Percentiles rank a stretch among this genome's conserved stretches.
These are phyloP conservation scores for Cucumis hystrix DNA, from an alignment of 306 rosid species.

Conservation along the genomic window DNA sequence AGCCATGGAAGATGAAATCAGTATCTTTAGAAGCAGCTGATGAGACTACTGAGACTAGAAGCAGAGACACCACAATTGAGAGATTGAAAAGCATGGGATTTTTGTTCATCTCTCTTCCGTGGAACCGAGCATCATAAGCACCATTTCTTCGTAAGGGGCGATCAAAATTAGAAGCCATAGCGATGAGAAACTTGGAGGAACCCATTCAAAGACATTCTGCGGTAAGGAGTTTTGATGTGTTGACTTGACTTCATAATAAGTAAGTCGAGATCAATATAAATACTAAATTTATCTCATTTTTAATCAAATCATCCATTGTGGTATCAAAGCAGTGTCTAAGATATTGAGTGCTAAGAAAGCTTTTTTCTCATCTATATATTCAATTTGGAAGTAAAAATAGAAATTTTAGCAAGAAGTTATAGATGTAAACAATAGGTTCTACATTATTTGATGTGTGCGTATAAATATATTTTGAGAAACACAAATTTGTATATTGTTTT, in stretches of 20 bases:
- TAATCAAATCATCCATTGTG: too few relatives aligned
- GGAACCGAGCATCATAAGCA: neutral
- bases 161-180: neutral
- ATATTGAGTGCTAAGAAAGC: too few relatives aligned
- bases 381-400: too few relatives aligned
- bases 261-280: neutral
- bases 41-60: neutral
- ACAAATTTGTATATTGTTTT: too few relatives aligned
- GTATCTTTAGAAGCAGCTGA: constrained; percentile 17
- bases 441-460: too few relatives aligned
- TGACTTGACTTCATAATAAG: neutral
- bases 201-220: neutral
- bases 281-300: too few relatives aligned
- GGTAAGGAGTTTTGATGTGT: neutral
- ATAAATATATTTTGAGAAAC: too few relatives aligned
- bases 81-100: neutral
- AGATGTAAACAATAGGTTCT: too few relatives aligned
- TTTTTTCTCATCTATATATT: too few relatives aligned
- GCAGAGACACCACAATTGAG: neutral
- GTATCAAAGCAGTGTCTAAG: too few relatives aligned
- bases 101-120: neutral
- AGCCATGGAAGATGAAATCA: constrained; percentile 35
- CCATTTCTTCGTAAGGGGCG: neutral
- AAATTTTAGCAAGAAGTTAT: too few relatives aligned
- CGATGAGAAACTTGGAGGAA: neutral